Conservation (phyloP, 2,329 filamentous ascomycete species). For the Thelonectria olida region DNA sequence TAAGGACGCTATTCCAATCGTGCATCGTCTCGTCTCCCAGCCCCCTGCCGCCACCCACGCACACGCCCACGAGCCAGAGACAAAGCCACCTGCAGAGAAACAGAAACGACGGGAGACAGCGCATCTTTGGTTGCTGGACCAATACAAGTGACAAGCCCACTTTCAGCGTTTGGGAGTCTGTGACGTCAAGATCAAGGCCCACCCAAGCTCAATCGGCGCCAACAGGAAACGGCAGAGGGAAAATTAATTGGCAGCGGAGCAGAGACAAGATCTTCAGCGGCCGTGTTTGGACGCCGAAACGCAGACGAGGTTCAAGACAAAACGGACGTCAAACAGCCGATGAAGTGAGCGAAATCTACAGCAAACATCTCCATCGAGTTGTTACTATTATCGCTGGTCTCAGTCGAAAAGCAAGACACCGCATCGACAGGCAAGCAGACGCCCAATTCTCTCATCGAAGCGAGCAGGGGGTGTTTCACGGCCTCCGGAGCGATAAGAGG, state of each 20-base stretch:
- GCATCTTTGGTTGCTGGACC: constrained; percentile 4
- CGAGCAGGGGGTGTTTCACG: constrained; percentile 32
- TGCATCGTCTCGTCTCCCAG: neutral
- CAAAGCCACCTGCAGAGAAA: neutral
- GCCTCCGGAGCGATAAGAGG: constrained; percentile 26
- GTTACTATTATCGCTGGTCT: constrained; percentile 7
- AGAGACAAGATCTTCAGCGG: neutral
- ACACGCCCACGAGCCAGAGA: no score
- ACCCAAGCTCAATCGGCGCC: neutral
- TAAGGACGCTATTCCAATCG: constrained; percentile 1
- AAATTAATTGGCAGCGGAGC: neutral
- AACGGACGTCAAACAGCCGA: neutral
- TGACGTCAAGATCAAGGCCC: no score
- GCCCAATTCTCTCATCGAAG: constrained; percentile 4
- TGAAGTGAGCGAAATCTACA: neutral
- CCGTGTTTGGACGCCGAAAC: no score
- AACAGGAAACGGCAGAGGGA: neutral
- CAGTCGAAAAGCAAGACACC: constrained; percentile 2
- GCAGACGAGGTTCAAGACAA: neutral
- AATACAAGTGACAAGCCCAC: constrained; percentile 8
- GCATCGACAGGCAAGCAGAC: constrained; percentile 22
- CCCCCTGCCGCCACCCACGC: no score
- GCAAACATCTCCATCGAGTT: constrained; percentile 2
- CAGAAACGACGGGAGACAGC: neutral
- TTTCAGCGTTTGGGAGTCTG: neutral